A percentile compares a stretch with the other conserved stretches of the same genome.
Conservation (phyloP, 1,284 basidiomycete genomes). For the Agaricales sp. region DNA sequence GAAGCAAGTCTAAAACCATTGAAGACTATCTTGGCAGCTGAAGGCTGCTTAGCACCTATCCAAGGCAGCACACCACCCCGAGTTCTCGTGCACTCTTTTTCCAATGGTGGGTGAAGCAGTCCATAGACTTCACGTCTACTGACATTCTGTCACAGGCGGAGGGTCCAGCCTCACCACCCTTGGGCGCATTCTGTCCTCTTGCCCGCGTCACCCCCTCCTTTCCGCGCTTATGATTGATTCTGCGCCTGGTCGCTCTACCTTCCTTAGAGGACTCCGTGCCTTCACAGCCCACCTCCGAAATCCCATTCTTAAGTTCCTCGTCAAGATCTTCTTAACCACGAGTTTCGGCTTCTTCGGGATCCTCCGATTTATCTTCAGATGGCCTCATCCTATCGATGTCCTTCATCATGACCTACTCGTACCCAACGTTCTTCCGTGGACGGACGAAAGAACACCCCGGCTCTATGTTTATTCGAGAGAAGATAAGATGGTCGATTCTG, state of each 20-base stretch:
- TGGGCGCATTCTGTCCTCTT: constrained; percentile 20
- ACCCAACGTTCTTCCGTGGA: constrained; percentile 34
- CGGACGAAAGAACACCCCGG: constrained; percentile 28
- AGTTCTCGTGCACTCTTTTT: constrained; percentile 42
- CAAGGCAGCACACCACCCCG: constrained; percentile 16
- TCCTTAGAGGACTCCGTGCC: constrained; percentile 21
- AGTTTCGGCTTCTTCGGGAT: constrained; percentile 11
- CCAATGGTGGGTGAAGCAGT: constrained; percentile 31
- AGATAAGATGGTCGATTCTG: constrained; percentile 34
- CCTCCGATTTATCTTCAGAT: constrained; percentile 9
- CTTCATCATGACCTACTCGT: constrained; percentile 22
- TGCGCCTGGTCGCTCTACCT: constrained; percentile 27
- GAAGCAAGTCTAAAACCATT: constrained; percentile 26
- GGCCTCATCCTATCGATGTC: constrained; percentile 11
- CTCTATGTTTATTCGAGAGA: constrained; percentile 43
- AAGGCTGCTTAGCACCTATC: constrained; percentile 5
- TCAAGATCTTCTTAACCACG: constrained; percentile 15
- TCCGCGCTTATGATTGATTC: constrained; percentile 42
- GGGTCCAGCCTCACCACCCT: constrained; percentile 29
- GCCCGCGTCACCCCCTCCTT: constrained; percentile 11
- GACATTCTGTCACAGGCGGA: constrained; percentile 29
- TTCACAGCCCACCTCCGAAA: constrained; percentile 30
- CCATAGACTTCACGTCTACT: constrained; percentile 2
- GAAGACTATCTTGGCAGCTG: constrained; percentile 25
- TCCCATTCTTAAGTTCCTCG: constrained; percentile 20